Evolutionary conservation across 805 yeast species (phyloP).

Genomic region (Barnettozyma sucrosica): DNA sequence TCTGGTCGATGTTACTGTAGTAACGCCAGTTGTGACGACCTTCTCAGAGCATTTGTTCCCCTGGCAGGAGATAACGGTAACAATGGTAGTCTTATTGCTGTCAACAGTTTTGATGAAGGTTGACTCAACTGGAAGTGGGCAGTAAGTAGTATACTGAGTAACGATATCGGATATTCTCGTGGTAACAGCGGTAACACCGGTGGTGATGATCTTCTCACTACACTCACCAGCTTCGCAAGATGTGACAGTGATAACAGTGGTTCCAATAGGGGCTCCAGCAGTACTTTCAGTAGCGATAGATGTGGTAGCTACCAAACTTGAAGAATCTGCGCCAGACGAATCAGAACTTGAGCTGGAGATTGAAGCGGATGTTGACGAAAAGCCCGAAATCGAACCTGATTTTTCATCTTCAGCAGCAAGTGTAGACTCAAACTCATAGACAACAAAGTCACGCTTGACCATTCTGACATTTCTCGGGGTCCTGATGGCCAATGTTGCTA

Average conservation of each 20-base stretch:
- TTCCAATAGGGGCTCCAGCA: not conserved
- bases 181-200: constrained; percentile 32
- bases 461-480: too few relatives aligned
- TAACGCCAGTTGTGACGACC: constrained; percentile 6
- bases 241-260: not conserved
- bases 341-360: too few relatives aligned
- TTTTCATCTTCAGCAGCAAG: too few relatives aligned
- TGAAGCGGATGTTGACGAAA: too few relatives aligned
- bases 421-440: too few relatives aligned
- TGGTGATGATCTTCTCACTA: constrained; percentile 18
- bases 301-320: too few relatives aligned
- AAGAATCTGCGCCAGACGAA: too few relatives aligned
- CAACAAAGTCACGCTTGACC: too few relatives aligned
- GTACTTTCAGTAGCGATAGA: too few relatives aligned
- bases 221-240: not conserved
- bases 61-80: constrained; percentile 5
- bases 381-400: too few relatives aligned
- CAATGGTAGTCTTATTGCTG: not conserved
- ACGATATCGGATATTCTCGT: constrained; percentile 23
- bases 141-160: constrained; percentile 29
- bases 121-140: constrained; percentile 24
- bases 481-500: too few relatives aligned
- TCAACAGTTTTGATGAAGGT: not conserved
- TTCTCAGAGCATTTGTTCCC: constrained; percentile 2
- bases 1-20: not conserved